Percentiles rank a stretch among this genome's conserved stretches.
Evolutionary conservation across 164 flowering plant species (phyloP).

Genomic region (Chimonanthus salicifolius): DNA sequence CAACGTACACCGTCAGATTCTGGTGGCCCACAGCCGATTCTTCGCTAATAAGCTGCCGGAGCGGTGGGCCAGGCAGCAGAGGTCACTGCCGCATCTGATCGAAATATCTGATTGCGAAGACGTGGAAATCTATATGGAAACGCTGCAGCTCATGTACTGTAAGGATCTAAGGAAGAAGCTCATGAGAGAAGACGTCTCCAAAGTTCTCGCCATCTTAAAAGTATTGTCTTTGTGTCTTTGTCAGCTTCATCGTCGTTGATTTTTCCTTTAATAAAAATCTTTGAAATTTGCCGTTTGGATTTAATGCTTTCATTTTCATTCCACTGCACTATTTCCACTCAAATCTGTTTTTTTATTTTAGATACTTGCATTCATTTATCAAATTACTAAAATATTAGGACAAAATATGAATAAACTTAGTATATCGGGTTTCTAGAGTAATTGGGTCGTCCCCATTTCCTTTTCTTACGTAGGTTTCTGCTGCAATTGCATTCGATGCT

Average conservation of each 20-base stretch:
- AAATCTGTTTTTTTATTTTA: no score
- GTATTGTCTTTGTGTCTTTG: conserved; percentile 35
- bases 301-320: no score
- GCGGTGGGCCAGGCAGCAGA: conserved; percentile 27
- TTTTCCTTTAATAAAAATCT: no score
- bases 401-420: neutral
- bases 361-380: no score
- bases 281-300: no score
- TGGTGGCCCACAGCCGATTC: conserved; percentile 68
- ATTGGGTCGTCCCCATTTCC: neutral
- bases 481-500: conserved; percentile 86
- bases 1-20: conserved; percentile 65
- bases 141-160: conserved; percentile 82
- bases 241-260: neutral
- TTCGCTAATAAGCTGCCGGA: conserved; percentile 60
- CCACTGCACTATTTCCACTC: no score
- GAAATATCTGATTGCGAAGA: conserved; percentile 92
- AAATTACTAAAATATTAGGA: no score
- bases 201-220: conserved; percentile 82
- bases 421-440: neutral
- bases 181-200: conserved; percentile 75
- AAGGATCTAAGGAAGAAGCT: conserved; percentile 75
- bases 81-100: conserved; percentile 38
- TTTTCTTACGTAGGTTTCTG: conserved; percentile 50
- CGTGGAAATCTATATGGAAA: conserved; percentile 68